These are phyloP conservation scores for Penicillium occitanis DNA, from an alignment of 2,329 filamentous ascomycete species.

Conservation along the genomic window DNA sequence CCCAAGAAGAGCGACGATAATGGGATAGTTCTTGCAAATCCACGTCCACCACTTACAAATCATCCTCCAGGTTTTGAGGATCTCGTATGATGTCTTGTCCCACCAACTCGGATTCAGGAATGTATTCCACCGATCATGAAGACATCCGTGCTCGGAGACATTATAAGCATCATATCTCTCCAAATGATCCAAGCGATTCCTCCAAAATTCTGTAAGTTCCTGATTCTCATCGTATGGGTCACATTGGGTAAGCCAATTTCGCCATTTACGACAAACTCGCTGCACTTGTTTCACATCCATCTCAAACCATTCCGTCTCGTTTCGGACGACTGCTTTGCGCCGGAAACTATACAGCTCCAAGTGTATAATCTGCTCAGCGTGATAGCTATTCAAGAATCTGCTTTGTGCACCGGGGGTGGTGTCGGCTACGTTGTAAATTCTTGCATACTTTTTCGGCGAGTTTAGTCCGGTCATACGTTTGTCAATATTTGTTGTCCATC, in stretches of 20 bases:
- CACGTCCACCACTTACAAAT: not conserved
- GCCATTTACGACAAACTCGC: slow-evolving; percentile 1
- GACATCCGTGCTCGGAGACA: not conserved
- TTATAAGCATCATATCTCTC: not conserved
- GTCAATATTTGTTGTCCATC: not conserved
- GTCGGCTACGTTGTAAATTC: not conserved
- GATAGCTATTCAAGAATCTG: not conserved
- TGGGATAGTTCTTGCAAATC: not conserved
- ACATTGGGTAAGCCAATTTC: not conserved
- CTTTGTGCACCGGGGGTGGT: not conserved
- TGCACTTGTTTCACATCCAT: not conserved
- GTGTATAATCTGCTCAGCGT: slow-evolving; percentile 11
- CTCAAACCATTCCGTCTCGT: slow-evolving; percentile 6
- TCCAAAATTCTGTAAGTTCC: slow-evolving; percentile 9
- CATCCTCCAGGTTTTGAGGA: not conserved
- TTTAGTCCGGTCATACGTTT: not conserved
- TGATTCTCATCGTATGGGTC: slow-evolving; percentile 1
- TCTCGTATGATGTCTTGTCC: not conserved
- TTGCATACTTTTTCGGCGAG: not conserved
- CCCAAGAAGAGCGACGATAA: not conserved
- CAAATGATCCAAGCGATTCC: not conserved
- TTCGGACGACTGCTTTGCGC: not conserved
- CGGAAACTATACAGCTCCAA: not conserved
- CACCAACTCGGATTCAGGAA: not conserved
- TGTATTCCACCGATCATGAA: slow-evolving; percentile 2